These are phyloP conservation scores for Lippia alba DNA, from an alignment of 305 asterid genomes.

Conservation along the genomic window DNA sequence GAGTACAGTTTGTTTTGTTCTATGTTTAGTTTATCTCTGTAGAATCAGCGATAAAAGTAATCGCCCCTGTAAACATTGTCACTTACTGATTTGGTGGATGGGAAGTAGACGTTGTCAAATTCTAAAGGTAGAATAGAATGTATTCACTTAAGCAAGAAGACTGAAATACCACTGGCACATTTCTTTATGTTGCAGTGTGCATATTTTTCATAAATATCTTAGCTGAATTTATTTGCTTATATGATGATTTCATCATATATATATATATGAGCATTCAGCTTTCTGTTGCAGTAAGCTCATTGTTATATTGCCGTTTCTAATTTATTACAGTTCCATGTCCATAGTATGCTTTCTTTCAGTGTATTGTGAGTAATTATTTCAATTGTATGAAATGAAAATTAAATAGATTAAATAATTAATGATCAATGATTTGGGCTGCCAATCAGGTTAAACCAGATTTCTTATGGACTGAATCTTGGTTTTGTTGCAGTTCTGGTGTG, in stretches of 20 bases:
- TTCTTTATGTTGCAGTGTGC: slow-evolving; percentile 27
- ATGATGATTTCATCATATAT: slow-evolving; percentile 4
- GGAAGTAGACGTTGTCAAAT: slow-evolving; percentile 6
- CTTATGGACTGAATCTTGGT: slow-evolving; percentile 29
- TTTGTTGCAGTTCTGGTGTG: slow-evolving; percentile 91
- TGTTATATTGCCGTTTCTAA: slow-evolving; percentile 21
- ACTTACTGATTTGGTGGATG: slow-evolving; percentile 24
- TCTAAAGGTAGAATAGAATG: slow-evolving; percentile 20
- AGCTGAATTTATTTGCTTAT: not conserved
- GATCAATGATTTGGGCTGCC: slow-evolving; percentile 7
- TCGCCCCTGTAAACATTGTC: slow-evolving; percentile 3
- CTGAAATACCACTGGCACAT: slow-evolving; percentile 15
- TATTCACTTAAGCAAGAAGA: slow-evolving; percentile 15
- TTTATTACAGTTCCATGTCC: not conserved
- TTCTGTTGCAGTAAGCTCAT: not conserved
- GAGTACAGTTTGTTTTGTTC: slow-evolving; percentile 8
- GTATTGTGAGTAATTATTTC: slow-evolving; percentile 13
- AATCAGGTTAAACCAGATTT: slow-evolving; percentile 10
- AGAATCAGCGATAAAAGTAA: not conserved
- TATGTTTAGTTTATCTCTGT: slow-evolving; percentile 23
- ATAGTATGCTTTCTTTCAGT: slow-evolving; percentile 18
- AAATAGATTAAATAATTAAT: slow-evolving; percentile 4
- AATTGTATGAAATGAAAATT: not conserved
- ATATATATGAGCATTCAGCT: slow-evolving; percentile 1
- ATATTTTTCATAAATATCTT: not conserved